These are phyloP conservation scores for Phialophora expanda DNA, from an alignment of 2,329 filamentous ascomycete species.

Conservation along the genomic window DNA sequence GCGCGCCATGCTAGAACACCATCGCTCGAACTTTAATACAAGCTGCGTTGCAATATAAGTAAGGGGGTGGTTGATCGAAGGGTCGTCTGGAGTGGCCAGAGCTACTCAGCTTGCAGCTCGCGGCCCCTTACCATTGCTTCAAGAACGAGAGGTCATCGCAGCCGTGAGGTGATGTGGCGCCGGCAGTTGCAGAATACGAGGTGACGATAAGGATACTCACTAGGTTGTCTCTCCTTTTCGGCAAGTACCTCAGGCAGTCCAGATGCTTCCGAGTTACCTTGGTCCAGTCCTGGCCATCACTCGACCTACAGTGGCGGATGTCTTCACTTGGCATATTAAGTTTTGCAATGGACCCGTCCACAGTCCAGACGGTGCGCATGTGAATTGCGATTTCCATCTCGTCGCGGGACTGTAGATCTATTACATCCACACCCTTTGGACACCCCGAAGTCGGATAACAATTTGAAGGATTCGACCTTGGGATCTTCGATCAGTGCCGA, in stretches of 20 bases:
- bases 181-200: background rate
- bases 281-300: background rate
- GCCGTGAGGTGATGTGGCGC: background rate
- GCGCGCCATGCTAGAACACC: background rate
- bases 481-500: background rate
- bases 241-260: background rate
- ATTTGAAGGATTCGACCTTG: background rate
- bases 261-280: background rate
- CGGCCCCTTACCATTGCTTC: background rate
- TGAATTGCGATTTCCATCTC: background rate
- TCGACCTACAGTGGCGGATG: background rate
- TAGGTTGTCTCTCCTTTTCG: background rate
- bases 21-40: constrained; percentile 1
- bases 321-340: background rate
- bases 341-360: background rate
- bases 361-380: background rate
- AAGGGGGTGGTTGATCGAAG: background rate
- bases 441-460: background rate
- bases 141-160: background rate
- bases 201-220: background rate
- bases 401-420: background rate
- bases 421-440: too few species aligned
- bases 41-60: background rate
- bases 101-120: background rate
- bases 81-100: background rate